Conservation (phyloP, 495 filamentous ascomycete genomes). For the Endocarpon pusillum region DNA sequence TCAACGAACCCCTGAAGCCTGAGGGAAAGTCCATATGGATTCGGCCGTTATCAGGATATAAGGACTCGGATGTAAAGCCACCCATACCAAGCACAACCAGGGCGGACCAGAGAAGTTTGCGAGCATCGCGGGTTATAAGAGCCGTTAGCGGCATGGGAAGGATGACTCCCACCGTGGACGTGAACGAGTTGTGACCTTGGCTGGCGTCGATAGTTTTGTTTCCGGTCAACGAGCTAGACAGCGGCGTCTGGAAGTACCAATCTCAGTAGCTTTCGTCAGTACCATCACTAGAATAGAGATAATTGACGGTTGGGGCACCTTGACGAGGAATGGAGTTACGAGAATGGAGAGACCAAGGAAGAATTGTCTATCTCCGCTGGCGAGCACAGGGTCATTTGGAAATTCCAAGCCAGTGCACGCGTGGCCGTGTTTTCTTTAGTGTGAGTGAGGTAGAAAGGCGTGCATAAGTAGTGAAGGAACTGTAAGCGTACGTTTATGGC, state of each 20-base stretch:
- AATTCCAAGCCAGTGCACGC: conserved; percentile 73
- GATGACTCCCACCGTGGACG: conserved; percentile 50
- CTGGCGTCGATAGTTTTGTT: conserved; percentile 62
- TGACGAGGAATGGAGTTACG: conserved; percentile 57
- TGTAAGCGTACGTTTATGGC: conserved; percentile 63
- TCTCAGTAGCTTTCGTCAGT: conserved; percentile 57
- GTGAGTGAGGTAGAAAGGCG: conserved; percentile 54
- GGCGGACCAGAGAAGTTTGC: conserved; percentile 53
- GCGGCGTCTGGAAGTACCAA: conserved; percentile 49
- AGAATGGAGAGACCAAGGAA: conserved; percentile 55
- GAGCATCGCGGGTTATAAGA: conserved; percentile 46
- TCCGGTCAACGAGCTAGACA: conserved; percentile 36
- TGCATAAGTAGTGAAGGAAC: conserved; percentile 70
- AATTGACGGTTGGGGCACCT: conserved; percentile 46
- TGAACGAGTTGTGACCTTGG: conserved; percentile 64
- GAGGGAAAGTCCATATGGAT: not conserved
- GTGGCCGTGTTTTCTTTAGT: conserved; percentile 55
- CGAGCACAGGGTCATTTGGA: conserved; percentile 54
- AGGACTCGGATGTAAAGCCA: conserved; percentile 41
- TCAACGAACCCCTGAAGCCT: no score
- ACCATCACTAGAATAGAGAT: conserved; percentile 55
- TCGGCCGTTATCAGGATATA: conserved; percentile 59
- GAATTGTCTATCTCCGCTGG: conserved; percentile 58
- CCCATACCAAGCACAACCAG: conserved; percentile 40
- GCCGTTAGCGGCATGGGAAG: conserved; percentile 56